Conservation (phyloP, 352 stramenopile species). For the Phytophthora brassicae region DNA sequence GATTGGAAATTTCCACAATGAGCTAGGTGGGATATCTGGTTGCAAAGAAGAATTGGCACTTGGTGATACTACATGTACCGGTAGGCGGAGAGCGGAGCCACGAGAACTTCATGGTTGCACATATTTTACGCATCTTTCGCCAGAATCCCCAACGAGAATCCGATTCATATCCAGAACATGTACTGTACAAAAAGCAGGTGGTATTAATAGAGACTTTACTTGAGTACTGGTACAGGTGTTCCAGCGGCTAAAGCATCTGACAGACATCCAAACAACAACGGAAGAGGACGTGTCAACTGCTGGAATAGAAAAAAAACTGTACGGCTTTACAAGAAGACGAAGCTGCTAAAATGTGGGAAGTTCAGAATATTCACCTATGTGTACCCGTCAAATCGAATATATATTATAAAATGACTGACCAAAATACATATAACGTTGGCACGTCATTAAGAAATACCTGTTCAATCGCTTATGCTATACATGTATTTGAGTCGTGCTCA, state of each 20-base stretch:
- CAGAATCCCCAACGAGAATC: constrained; percentile 25
- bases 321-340: neutral
- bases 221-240: constrained; percentile 22
- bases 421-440: too few species aligned
- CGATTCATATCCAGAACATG: too few species aligned
- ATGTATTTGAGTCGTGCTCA: constrained; percentile 5
- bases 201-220: constrained; percentile 17
- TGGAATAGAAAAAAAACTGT: too few species aligned
- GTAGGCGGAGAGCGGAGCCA: too few species aligned
- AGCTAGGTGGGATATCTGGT: constrained; percentile 11
- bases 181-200: too few species aligned
- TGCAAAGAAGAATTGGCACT: neutral
- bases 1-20: constrained; percentile 22
- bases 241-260: too few species aligned
- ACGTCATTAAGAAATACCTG: too few species aligned
- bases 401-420: too few species aligned
- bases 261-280: too few species aligned
- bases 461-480: neutral
- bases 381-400: too few species aligned
- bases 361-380: too few species aligned
- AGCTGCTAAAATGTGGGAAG: neutral
- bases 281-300: too few species aligned
- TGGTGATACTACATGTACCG: constrained; percentile 24
- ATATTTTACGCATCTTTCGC: constrained; percentile 26
- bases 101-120: constrained; percentile 29